phyloP scores from a whole-genome alignment of 495 filamentous ascomycete genomes.

The Lindgomyces ingoldianus region DNA sequence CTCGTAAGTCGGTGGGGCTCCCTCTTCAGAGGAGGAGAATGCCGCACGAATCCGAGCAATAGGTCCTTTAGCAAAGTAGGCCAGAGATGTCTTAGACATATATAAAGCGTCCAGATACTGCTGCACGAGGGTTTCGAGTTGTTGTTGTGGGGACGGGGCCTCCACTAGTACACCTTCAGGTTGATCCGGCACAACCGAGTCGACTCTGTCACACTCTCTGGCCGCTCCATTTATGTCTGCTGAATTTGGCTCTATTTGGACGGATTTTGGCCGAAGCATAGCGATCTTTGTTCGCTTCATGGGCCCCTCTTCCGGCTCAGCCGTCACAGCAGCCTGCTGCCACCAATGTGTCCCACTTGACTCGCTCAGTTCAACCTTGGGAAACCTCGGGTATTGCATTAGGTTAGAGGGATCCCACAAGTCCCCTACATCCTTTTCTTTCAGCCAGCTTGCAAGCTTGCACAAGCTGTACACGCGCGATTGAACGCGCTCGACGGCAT shows the following conservation, averaged over 20 bases:
- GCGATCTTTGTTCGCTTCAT: slow-evolving; percentile 25
- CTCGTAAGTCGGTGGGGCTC: slow-evolving; percentile 45
- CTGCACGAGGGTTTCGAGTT: slow-evolving; percentile 66
- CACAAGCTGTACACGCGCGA: slow-evolving; percentile 68
- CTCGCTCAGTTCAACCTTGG: not conserved
- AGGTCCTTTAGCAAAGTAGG: slow-evolving; percentile 96
- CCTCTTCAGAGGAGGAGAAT: slow-evolving; percentile 62
- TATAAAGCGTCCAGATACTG: slow-evolving; percentile 92
- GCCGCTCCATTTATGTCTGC: not conserved
- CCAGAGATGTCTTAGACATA: slow-evolving; percentile 86
- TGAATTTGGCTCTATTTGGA: not conserved
- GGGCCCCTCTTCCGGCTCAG: slow-evolving; percentile 10
- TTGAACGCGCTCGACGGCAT: slow-evolving; percentile 71
- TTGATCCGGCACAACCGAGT: not conserved
- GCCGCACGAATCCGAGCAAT: slow-evolving; percentile 81
- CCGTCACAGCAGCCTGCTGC: slow-evolving; percentile 20
- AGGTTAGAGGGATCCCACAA: slow-evolving; percentile 30
- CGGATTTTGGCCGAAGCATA: slow-evolving; percentile 27
- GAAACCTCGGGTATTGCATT: not conserved
- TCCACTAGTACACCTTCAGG: slow-evolving; percentile 6
- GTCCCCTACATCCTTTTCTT: slow-evolving; percentile 47
- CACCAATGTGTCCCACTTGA: slow-evolving; percentile 25
- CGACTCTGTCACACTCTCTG: not conserved
- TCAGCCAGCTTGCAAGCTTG: slow-evolving; percentile 67
- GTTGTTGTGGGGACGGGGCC: slow-evolving; percentile 57